These are phyloP conservation scores for Linnemannia hyalina DNA, from an alignment of 192 early-diverging fungal species.

Conservation along the genomic window DNA sequence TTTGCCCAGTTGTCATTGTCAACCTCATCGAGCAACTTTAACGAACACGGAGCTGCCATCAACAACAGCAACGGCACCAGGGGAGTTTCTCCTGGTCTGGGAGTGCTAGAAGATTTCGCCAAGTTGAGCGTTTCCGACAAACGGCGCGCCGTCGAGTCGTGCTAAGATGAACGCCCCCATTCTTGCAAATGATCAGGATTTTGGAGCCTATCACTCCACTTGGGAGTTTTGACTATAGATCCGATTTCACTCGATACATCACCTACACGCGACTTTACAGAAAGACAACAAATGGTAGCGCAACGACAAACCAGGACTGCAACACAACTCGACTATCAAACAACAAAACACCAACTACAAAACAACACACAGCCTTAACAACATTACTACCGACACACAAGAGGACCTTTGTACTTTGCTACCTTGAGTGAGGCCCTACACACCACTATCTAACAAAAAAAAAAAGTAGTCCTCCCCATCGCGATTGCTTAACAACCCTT, in stretches of 20 bases:
- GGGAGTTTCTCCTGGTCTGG: background rate
- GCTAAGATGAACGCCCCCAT: background rate
- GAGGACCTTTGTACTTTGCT: background rate
- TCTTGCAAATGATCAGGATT: background rate
- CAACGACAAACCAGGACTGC: background rate
- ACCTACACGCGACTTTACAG: background rate
- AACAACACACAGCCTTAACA: background rate
- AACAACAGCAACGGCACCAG: background rate
- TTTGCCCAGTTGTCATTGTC: background rate
- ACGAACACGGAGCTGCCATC: background rate
- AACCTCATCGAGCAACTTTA: background rate
- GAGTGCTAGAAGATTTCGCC: slow-evolving; percentile 20
- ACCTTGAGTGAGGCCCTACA: background rate
- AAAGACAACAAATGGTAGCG: background rate
- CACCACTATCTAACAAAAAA: background rate
- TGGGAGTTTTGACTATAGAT: background rate
- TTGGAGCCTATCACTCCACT: background rate
- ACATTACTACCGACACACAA: background rate
- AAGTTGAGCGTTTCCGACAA: slow-evolving; percentile 35
- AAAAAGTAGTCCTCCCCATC: background rate
- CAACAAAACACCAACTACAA: background rate
- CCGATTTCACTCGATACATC: background rate
- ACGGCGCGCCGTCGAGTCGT: slow-evolving; percentile 16
- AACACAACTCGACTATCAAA: background rate
- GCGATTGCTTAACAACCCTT: background rate